A percentile compares a stretch with the other conserved stretches of the same genome.
phyloP scores from a whole-genome alignment of 805 yeast genomes.

The Monosporozyma aquatica region DNA sequence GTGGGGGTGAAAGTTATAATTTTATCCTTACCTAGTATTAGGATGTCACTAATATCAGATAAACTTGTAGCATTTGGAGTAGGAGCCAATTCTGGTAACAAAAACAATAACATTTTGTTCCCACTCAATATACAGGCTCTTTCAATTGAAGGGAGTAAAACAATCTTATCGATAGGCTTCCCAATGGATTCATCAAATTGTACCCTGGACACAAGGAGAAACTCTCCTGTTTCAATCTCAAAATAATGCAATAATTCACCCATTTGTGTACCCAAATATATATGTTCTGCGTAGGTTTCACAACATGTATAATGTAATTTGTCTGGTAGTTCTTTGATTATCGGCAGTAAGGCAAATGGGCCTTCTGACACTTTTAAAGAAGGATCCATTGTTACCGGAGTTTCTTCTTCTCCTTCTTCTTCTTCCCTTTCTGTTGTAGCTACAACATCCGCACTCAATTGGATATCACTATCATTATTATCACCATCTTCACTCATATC shows the following conservation, averaged over 20 bases:
- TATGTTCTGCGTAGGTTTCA: conserved; percentile 25
- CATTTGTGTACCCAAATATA: conserved; percentile 24
- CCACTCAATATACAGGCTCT: conserved; percentile 24
- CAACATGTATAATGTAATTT: conserved; percentile 19
- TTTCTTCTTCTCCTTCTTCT: not conserved
- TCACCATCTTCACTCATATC: not conserved
- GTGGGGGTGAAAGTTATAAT: conserved; percentile 12
- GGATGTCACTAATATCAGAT: conserved; percentile 15
- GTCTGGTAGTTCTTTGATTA: conserved; percentile 22
- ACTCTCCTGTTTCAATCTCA: conserved; percentile 27
- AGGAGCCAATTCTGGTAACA: conserved; percentile 31
- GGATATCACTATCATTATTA: not conserved
- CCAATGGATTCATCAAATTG: conserved; percentile 13
- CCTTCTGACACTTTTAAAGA: conserved; percentile 10
- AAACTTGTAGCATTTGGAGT: conserved; percentile 20
- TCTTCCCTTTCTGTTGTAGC: not conserved
- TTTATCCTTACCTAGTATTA: conserved; percentile 5
- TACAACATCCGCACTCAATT: too few relatives aligned
- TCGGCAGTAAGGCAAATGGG: conserved; percentile 15
- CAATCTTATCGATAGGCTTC: conserved; percentile 18
- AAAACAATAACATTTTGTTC: conserved; percentile 15
- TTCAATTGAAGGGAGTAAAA: conserved; percentile 23
- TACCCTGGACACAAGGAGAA: conserved; percentile 25
- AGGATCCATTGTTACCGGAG: not conserved
- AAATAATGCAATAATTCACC: conserved; percentile 30